Base-by-base conservation (phyloP, 2,329 filamentous ascomycete species). In the Stagonosporopsis chrysanthemi region DNA sequence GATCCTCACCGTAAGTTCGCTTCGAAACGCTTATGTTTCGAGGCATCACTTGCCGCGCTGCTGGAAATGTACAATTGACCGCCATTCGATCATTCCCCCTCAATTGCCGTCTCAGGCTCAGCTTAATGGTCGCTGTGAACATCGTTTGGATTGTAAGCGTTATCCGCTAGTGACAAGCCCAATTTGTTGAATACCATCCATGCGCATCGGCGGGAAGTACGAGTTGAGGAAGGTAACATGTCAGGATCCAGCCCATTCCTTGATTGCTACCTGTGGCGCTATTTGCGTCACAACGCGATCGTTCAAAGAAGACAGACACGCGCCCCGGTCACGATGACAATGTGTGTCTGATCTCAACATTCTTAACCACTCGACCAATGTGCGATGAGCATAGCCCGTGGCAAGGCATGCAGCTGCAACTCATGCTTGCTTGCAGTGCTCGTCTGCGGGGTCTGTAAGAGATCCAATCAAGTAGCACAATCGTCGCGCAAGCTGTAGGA, bases 401-500 rank as follows among this genome's bases (percentile, higher is more conserved):
- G 23, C 31, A n/a, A 61, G 49, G 56, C 61, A 68, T 66, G 65
- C 62, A 63, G 60, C 53, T 41, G 43, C 56, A 43, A 61, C 31
- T 43, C 24, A 31, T 45, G 41, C 48, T 48, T 46, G 59, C 61
- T 58, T 39, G 36, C 35, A 17, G 19, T 53, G 35, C 39, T 12
- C 58, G 63, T 60, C 55, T 58, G 64, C 62, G 61, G 58, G 58
- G 60, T 60, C 58, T 52, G 17, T 54, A 64, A 60, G 58, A 60
- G 56, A 49, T 49, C 40, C 50, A 53, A 41, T 46, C 22, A 42
- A 28, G 40, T 58, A 58, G 50, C 50, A 39, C 45, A 41, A 58
- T 42, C 56, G 35, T 38, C 23, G 50, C 15, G 39, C 31, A 44
- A 40, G 54, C 39, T 52, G 48, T 48, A 57, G 38, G 39, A 57